Evolutionary conservation across 805 yeast species (phyloP).

Genomic region (Cyberlindnera americana): DNA sequence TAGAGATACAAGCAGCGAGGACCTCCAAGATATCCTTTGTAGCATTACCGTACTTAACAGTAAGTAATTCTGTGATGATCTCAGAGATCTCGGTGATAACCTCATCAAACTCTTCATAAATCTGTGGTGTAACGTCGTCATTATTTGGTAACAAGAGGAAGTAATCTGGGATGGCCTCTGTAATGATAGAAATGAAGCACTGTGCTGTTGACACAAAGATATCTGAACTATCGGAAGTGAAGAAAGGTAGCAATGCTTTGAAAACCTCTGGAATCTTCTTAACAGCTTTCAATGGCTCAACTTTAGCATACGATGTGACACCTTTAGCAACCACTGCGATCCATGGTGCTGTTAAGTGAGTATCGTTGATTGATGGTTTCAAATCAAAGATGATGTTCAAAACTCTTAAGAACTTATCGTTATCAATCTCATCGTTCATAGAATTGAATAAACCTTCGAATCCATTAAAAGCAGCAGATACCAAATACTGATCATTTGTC

Average conservation of each 20-base stretch:
- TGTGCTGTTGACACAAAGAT: slow-evolving; percentile 78
- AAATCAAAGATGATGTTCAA: slow-evolving; percentile 71
- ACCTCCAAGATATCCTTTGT: slow-evolving; percentile 72
- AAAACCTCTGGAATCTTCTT: slow-evolving; percentile 54
- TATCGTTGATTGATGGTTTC: slow-evolving; percentile 78
- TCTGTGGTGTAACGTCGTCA: slow-evolving; percentile 39
- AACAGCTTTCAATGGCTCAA: slow-evolving; percentile 51
- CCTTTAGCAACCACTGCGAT: slow-evolving; percentile 91
- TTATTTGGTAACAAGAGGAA: slow-evolving; percentile 48
- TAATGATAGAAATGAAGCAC: slow-evolving; percentile 76
- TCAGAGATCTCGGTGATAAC: slow-evolving; percentile 47
- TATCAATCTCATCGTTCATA: slow-evolving; percentile 55
- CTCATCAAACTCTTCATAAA: slow-evolving; percentile 55
- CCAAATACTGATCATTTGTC: slow-evolving; percentile 78
- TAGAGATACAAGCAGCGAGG: slow-evolving; percentile 56
- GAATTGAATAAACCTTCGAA: slow-evolving; percentile 77
- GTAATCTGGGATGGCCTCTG: slow-evolving; percentile 61
- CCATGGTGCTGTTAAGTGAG: slow-evolving; percentile 92
- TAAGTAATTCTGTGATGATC: slow-evolving; percentile 54
- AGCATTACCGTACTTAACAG: slow-evolving; percentile 72
- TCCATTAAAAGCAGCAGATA: slow-evolving; percentile 77
- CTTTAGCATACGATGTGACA: slow-evolving; percentile 48
- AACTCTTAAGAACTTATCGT: slow-evolving; percentile 59
- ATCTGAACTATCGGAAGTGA: slow-evolving; percentile 60
- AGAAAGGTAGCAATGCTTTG: slow-evolving; percentile 55